Evolutionary conservation across 2,329 filamentous ascomycete genomes (phyloP).

Genomic region (Venturia asperata): DNA sequence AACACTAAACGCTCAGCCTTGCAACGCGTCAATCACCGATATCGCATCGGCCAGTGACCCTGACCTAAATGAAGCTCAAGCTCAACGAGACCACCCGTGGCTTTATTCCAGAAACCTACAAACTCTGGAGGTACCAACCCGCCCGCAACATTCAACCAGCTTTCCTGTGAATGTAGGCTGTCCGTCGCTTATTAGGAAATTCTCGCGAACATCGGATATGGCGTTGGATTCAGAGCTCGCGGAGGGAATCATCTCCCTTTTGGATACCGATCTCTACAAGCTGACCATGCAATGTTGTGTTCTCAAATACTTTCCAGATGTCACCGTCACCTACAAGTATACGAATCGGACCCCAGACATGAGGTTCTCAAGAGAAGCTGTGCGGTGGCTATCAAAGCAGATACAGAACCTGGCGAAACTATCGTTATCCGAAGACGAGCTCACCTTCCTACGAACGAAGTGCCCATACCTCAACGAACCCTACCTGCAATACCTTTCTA

Average conservation of each 20-base stretch:
- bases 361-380: slow-evolving; percentile 76
- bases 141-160: not conserved
- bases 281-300: slow-evolving; percentile 92
- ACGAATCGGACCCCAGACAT: slow-evolving; percentile 94
- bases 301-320: slow-evolving; percentile 79
- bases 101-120: not conserved
- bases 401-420: slow-evolving; percentile 80
- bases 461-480: slow-evolving; percentile 72
- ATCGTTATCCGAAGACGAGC: slow-evolving; percentile 69
- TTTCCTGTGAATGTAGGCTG: no score
- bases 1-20: not conserved
- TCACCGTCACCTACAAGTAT: slow-evolving; percentile 80
- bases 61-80: not conserved
- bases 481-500: slow-evolving; percentile 75
- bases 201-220: not conserved
- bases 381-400: slow-evolving; percentile 77
- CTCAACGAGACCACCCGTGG: not conserved
- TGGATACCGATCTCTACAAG: slow-evolving; percentile 73
- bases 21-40: not conserved
- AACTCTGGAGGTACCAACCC: not conserved
- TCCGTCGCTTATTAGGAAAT: no score
- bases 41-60: not conserved
- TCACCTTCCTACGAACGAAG: slow-evolving; percentile 66
- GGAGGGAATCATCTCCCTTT: slow-evolving; percentile 38
- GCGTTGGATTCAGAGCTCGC: slow-evolving; percentile 15